Percentiles rank a stretch among this genome's conserved stretches.
Evolutionary conservation across 2,329 filamentous ascomycete species (phyloP).

Genomic region (Teratosphaeria zuluensis): DNA sequence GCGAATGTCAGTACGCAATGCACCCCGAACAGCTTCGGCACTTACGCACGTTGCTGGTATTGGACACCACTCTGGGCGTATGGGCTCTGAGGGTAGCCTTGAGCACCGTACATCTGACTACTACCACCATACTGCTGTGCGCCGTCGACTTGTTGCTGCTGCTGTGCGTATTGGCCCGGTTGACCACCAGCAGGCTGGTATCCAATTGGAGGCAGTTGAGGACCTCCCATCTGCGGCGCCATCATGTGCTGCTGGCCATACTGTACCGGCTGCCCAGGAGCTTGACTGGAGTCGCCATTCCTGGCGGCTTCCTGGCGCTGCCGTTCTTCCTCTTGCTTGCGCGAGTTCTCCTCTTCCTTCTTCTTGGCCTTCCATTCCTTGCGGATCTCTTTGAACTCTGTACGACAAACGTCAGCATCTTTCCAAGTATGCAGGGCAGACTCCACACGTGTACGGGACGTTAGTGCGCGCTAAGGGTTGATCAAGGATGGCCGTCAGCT

Average conservation of each 20-base stretch:
- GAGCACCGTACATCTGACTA: slow-evolving; percentile 35
- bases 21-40: slow-evolving; percentile 4
- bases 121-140: slow-evolving; percentile 39
- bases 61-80: slow-evolving; percentile 39
- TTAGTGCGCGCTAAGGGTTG: slow-evolving; percentile 23
- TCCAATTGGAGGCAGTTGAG: slow-evolving; percentile 43
- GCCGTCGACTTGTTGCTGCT: slow-evolving; percentile 37
- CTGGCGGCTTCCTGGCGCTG: slow-evolving; percentile 56
- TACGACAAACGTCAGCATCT: slow-evolving; percentile 28
- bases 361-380: slow-evolving; percentile 99
- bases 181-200: slow-evolving; percentile 39
- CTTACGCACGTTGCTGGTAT: slow-evolving; percentile 32
- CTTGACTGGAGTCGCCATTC: slow-evolving; percentile 38
- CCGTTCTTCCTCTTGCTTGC: slow-evolving; percentile 83
- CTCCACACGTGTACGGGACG: slow-evolving; percentile 15
- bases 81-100: slow-evolving; percentile 43
- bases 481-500: slow-evolving; percentile 17
- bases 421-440: slow-evolving; percentile 11
- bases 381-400: slow-evolving; percentile 98
- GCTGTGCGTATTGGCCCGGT: slow-evolving; percentile 37
- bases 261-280: slow-evolving; percentile 40
- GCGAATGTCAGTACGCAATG: slow-evolving; percentile 11
- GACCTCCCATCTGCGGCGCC: slow-evolving; percentile 37
- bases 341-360: slow-evolving; percentile 90
- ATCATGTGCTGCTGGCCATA: slow-evolving; percentile 35